Conservation (phyloP, 2,329 filamentous ascomycete species). For the Biscogniauxia sp. region DNA sequence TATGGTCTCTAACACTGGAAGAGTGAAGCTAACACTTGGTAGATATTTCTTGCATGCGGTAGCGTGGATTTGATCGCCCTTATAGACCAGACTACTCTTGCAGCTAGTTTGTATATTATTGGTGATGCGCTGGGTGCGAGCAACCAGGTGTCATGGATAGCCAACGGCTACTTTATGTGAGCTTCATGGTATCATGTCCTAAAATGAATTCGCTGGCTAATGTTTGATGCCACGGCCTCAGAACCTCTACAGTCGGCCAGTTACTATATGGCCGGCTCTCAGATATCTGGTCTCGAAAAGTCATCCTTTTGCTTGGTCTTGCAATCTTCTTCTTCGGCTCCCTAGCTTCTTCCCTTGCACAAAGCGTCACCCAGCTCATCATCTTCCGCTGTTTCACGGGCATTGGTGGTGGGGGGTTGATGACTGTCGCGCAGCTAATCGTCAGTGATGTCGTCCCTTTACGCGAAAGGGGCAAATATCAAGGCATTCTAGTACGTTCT, state of each 20-base stretch:
- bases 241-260: conserved; percentile 46
- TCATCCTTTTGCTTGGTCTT: conserved; percentile 37
- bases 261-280: conserved; percentile 45
- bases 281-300: conserved; percentile 47
- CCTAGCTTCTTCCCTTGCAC: conserved; percentile 41
- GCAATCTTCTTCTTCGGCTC: conserved; percentile 43
- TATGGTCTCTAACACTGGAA: not conserved
- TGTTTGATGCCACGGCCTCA: conserved; percentile 9
- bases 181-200: conserved; percentile 22
- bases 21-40: not conserved
- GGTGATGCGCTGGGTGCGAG: conserved; percentile 49
- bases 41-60: conserved; percentile 58
- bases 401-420: conserved; percentile 29
- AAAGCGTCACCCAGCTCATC: conserved; percentile 39
- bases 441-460: conserved; percentile 31
- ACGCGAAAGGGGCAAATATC: conserved; percentile 31
- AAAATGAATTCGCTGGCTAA: not conserved
- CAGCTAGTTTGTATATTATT: conserved; percentile 53
- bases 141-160: conserved; percentile 53
- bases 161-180: conserved; percentile 54
- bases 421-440: conserved; percentile 31
- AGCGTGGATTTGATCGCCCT: conserved; percentile 54
- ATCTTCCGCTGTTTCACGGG: conserved; percentile 40
- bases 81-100: conserved; percentile 58
- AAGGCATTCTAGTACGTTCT: conserved; percentile 38